Percentiles rank a stretch among this genome's conserved stretches.
phyloP scores from a whole-genome alignment of 345 rosid genomes.

The Clarkia xantiana region DNA sequence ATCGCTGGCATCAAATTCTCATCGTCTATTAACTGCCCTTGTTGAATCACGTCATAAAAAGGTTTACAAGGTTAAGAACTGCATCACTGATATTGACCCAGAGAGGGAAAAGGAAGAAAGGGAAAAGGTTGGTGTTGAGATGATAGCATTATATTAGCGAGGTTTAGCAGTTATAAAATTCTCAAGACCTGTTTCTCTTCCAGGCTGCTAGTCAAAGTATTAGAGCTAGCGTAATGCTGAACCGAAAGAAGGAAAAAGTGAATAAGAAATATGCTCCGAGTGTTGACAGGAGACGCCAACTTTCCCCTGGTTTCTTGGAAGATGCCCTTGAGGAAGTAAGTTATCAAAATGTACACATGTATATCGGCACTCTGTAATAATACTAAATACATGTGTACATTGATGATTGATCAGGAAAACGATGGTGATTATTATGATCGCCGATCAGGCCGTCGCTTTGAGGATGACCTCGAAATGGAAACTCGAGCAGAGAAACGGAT shows the following conservation, averaged over 20 bases:
- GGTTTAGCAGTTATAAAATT: conserved; percentile 2
- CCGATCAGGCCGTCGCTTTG: conserved; percentile 59
- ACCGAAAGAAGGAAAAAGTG: conserved; percentile 80
- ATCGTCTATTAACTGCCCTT: conserved; percentile 81
- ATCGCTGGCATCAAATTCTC: conserved; percentile 83
- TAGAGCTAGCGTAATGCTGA: conserved; percentile 76
- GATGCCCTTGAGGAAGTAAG: conserved; percentile 94
- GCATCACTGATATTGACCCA: conserved; percentile 95
- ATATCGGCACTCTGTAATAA: conserved; percentile 1
- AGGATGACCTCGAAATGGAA: conserved; percentile 89
- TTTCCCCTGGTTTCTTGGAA: conserved; percentile 87
- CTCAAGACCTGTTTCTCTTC: conserved; percentile 12
- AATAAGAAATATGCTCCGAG: conserved; percentile 68
- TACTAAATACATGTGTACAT: not conserved
- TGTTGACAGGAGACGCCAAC: conserved; percentile 58
- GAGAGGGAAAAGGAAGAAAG: conserved; percentile 97
- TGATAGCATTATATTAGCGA: conserved; percentile 1
- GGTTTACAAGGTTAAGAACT: conserved; percentile 80
- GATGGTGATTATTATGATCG: conserved; percentile 74
- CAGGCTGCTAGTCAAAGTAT: conserved; percentile 89
- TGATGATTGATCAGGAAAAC: conserved; percentile 64
- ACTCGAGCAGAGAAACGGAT: conserved; percentile 82
- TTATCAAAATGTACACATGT: no score
- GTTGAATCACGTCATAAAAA: conserved; percentile 89
- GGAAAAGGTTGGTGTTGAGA: conserved; percentile 55